A percentile compares a stretch with the other conserved stretches of the same genome.
These are phyloP conservation scores for Crithidia expoeki DNA, from an alignment of 208 protist genomes.

Conservation along the genomic window DNA sequence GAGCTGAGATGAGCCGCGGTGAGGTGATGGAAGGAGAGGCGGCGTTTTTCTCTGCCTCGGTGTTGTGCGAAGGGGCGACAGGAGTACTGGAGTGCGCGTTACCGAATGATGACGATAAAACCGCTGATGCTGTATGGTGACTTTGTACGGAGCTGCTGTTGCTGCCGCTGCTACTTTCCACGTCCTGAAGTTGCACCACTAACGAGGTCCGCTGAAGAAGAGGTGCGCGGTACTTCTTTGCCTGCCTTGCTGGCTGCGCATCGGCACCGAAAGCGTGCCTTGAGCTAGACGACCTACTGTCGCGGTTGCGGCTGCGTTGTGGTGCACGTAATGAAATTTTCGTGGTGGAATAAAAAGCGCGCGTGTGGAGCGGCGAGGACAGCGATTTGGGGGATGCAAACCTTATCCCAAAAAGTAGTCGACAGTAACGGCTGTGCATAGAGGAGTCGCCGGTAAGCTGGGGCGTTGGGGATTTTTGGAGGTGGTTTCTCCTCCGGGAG, in stretches of 20 bases:
- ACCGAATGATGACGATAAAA: not conserved
- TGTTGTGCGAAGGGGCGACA: not conserved
- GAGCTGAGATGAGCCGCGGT: conserved; percentile 2
- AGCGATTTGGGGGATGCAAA: not conserved
- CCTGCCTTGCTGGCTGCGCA: conserved; percentile 4
- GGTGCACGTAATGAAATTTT: not conserved
- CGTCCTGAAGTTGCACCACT: conserved; percentile 17
- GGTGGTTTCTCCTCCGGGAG: no score
- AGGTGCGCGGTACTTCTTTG: not conserved
- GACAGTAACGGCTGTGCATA: no score
- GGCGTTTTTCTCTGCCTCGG: not conserved
- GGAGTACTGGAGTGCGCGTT: not conserved
- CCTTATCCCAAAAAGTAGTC: no score
- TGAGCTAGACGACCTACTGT: not conserved
- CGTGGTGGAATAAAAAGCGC: not conserved
- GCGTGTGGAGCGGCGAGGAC: not conserved
- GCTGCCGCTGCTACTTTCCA: not conserved
- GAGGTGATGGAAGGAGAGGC: conserved; percentile 12
- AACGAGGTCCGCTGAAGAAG: conserved; percentile 18
- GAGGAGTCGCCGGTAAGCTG: not conserved
- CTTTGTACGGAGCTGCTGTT: not conserved
- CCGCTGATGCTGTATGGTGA: no score
- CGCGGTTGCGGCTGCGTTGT: not conserved
- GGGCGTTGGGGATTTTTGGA: not conserved
- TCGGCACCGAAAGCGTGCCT: not conserved